Evolutionary conservation across 2,329 filamentous ascomycete genomes (phyloP), one percentile per base, ranked within the genome.

Genomic region (Cladosporium sp.): DNA sequence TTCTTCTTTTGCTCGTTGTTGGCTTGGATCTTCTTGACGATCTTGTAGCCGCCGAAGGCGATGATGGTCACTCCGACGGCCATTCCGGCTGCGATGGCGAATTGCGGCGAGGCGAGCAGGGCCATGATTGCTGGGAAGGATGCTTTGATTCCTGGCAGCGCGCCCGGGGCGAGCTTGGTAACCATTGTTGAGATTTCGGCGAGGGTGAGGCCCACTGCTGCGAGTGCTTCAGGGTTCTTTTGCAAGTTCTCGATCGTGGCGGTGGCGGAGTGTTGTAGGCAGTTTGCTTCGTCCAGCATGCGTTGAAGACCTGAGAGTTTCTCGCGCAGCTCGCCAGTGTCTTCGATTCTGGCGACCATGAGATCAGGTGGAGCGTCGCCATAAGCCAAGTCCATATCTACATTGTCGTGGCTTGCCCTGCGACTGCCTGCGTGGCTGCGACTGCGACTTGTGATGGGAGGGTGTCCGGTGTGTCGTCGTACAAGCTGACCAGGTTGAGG

Each of bases 41-140:
- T 97, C 76, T 96, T 97, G 83, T 91, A 97, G 4, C 94, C 93
- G 55, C 94, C 94, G 60, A 99, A 90, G 71, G 94, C 92, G 66
- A 99, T 90, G 8, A 97, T 86, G 0, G 94, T 97, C n/a, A 96
- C 87, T 13, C 94, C 94, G 0, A 96, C 86, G 0, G 89, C 90
- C 13, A 96, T 85, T 42, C 92, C 90, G 0, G 90, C 91, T 3
- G 91, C 91, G 66, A 99, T 96, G 62, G 97, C 83, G 70, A 99
- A 99, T 69, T 99, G 91, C 0, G 94, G 94, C 57, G 88, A 92
- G 0, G 90, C 86, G 3, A 99, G 83, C 20, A 99, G 81, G 0
- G 88, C 89, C 65, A 96, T 93, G 19, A 96, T 86, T 7, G 89
- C 88, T 0, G 94, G 94, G 36, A 91, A 93, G 19, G 86, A 86